These are phyloP conservation scores for Datisca glomerata DNA, from an alignment of 306 rosid genomes.

Conservation along the genomic window DNA sequence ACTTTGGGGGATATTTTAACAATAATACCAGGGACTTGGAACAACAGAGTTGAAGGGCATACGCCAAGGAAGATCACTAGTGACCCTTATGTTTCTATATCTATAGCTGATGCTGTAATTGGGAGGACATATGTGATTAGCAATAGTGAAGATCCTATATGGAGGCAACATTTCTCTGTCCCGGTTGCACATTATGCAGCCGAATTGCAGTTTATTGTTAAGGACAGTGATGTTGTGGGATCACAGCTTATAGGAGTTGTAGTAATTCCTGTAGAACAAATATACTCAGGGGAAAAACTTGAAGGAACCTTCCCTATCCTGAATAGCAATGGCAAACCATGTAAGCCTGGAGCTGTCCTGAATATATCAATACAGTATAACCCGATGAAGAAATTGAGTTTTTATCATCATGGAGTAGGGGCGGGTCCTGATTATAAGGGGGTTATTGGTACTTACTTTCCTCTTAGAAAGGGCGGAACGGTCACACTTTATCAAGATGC, in stretches of 20 bases:
- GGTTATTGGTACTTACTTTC: constrained; percentile 90
- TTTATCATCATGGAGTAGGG: constrained; percentile 75
- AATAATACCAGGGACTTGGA: constrained; percentile 39
- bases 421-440: constrained; percentile 80
- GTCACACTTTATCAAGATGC: constrained; percentile 96
- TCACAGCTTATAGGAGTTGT: constrained; percentile 74
- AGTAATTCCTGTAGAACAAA: constrained; percentile 68
- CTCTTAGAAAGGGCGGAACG: constrained; percentile 72
- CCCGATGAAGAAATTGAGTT: constrained; percentile 56
- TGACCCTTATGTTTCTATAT: constrained; percentile 88
- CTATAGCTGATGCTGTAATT: constrained; percentile 65
- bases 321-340: constrained; percentile 64
- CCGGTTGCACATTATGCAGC: constrained; percentile 83
- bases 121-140: constrained; percentile 92
- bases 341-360: constrained; percentile 65
- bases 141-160: constrained; percentile 78
- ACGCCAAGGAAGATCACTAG: constrained; percentile 58
- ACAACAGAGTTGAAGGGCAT: constrained; percentile 47
- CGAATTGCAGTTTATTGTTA: constrained; percentile 77
- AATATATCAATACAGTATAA: constrained; percentile 61
- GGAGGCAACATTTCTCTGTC: constrained; percentile 78
- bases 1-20: constrained; percentile 67
- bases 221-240: constrained; percentile 94
- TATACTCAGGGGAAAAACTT: constrained; percentile 44
- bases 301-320: constrained; percentile 73